phyloP scores from a whole-genome alignment of 257 asterid genomes.

The Lithospermum erythrorhizon region DNA sequence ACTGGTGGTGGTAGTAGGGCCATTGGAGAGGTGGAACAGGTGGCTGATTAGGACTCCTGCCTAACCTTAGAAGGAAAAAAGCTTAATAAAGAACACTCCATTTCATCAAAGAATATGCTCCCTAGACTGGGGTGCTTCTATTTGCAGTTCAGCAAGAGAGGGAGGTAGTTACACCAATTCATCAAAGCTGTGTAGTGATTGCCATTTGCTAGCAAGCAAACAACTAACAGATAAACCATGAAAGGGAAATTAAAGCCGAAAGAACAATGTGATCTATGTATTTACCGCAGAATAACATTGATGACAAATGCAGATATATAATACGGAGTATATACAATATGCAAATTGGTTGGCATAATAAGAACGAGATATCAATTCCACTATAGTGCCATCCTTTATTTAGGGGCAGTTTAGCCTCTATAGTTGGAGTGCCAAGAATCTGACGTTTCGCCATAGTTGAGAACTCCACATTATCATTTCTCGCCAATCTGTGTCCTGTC shows the following conservation, averaged over 20 bases:
- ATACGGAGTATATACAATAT: not conserved
- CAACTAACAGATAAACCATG: not conserved
- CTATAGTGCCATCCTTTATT: conserved; percentile 1
- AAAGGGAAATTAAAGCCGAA: not conserved
- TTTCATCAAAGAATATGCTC: no score
- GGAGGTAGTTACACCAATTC: not conserved
- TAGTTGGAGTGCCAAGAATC: not conserved
- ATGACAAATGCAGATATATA: conserved; percentile 2
- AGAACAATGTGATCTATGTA: not conserved
- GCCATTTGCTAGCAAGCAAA: not conserved
- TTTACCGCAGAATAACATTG: not conserved
- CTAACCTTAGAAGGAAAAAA: no score
- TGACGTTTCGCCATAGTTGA: not conserved
- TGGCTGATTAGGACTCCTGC: not conserved
- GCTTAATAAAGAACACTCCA: not conserved
- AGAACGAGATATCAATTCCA: not conserved
- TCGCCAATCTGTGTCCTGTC: conserved; percentile 1
- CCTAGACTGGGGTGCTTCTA: not conserved
- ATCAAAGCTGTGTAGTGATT: no score
- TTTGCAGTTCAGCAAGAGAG: not conserved
- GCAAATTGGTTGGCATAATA: not conserved
- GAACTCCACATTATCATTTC: not conserved
- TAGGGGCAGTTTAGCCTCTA: not conserved
- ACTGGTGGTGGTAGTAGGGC: no score
- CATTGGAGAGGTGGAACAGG: no score